Base-by-base conservation (phyloP, 2,329 filamentous ascomycete genomes). In the Ophiosphaerella herpotricha region DNA sequence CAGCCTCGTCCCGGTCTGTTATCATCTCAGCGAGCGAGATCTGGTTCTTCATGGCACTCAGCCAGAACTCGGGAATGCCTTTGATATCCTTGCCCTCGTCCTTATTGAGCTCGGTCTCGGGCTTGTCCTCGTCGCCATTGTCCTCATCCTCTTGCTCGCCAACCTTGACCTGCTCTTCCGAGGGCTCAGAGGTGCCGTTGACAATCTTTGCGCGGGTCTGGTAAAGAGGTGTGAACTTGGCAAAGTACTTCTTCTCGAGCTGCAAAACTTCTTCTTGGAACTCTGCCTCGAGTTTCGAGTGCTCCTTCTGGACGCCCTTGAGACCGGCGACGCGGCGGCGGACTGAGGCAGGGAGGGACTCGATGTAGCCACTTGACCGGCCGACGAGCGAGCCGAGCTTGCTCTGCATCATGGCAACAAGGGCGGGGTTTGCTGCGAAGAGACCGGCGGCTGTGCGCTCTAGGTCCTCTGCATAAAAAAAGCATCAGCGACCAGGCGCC, bases 31-130 rank as follows among this genome's bases (percentile, higher is more conserved):
- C 91, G 48, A 99, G 86, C 26, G 92, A 96, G 68, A 94, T 85
- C 75, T 97, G 93, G 82, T 99, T 99, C 85, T 99, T 99, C 93
- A 99, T 97, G 65, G 95, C 93, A 55, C 93, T 97, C 43, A 99
- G 83, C 94, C 94, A 99, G 84, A 99, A 99, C 78, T 99, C 94
- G 57, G 94, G 94, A 57, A 99, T 97, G 76, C 94, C 94, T 68
- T 85, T 82, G 59, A 88, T 77, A 48, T 80, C 74, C 56, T 80
- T 77, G 51, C 71, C 68, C 44, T 80, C 77, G 56, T 85, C 79
- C 68, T 82, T 77, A 68, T 85, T 82, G 70, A 86, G 80, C 68
- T 86, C 82, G 54, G 77, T 74, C 63, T 81, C 77, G 37, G 74
- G 75, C 40, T 77, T 75, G 58, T 78, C 75, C 47, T 82, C 79